Conservation (phyloP, 306 rosid genomes). For the Ormosia semicastrata region DNA sequence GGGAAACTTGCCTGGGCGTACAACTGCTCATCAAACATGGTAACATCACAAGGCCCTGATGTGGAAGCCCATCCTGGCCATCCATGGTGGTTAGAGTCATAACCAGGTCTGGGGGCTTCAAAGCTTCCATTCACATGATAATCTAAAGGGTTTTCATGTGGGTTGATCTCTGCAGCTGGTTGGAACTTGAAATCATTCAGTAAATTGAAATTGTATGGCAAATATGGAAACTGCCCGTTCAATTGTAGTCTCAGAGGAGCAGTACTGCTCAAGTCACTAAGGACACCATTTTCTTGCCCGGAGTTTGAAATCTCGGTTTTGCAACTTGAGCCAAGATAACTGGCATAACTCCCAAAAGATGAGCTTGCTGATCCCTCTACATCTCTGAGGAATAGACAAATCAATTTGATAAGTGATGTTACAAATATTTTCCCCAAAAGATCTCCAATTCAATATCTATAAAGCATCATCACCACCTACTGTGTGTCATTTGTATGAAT, state of each 20-base stretch:
- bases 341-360: constrained; percentile 22
- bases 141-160: constrained; percentile 60
- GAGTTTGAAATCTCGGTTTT: constrained; percentile 19
- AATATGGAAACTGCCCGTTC: constrained; percentile 62
- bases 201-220: constrained; percentile 67
- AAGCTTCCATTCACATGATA: constrained; percentile 66
- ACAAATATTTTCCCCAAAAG: neutral
- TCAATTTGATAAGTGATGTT: neutral
- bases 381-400: constrained; percentile 49
- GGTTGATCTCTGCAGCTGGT: constrained; percentile 52
- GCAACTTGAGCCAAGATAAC: constrained; percentile 16
- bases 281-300: constrained; percentile 29
- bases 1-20: constrained; percentile 27
- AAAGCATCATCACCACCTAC: neutral
- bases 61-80: constrained; percentile 90
- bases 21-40: constrained; percentile 27
- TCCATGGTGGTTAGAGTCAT: constrained; percentile 54
- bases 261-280: constrained; percentile 33
- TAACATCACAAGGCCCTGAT: constrained; percentile 60
- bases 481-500: neutral
- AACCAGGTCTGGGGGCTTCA: constrained; percentile 59
- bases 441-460: neutral
- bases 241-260: constrained; percentile 56
- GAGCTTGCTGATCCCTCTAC: constrained; percentile 63
- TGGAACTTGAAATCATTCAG: constrained; percentile 57